Evolutionary conservation across 2,329 filamentous ascomycete species (phyloP).

Genomic region (Rutstroemia sp.): DNA sequence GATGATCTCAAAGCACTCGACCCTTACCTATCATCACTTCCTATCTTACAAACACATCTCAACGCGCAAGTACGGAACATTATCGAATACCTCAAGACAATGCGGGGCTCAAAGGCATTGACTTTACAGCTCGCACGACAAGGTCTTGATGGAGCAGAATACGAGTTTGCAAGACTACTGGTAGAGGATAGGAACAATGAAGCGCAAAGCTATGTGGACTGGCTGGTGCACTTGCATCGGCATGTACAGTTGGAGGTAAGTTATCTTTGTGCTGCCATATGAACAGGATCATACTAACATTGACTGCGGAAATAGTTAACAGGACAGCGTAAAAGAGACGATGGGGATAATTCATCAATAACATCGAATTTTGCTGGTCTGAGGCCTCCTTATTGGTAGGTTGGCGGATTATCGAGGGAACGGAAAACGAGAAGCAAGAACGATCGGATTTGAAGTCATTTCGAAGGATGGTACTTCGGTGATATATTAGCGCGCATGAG

Average conservation of each 20-base stretch:
- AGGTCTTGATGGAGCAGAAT: slow-evolving; percentile 89
- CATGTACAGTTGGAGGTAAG: slow-evolving; percentile 82
- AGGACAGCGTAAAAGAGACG: slow-evolving; percentile 65
- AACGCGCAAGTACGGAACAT: slow-evolving; percentile 95
- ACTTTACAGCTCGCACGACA: slow-evolving; percentile 87
- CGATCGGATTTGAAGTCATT: no score
- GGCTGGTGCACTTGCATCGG: slow-evolving; percentile 92
- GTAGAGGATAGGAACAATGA: slow-evolving; percentile 97
- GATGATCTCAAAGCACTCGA: slow-evolving; percentile 68
- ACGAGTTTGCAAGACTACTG: slow-evolving; percentile 85
- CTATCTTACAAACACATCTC: slow-evolving; percentile 81
- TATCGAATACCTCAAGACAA: slow-evolving; percentile 72
- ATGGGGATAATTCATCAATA: slow-evolving; percentile 39
- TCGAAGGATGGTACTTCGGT: no score
- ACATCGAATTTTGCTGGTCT: slow-evolving; percentile 51
- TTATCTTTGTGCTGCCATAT: slow-evolving; percentile 10
- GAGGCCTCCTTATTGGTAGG: slow-evolving; percentile 52
- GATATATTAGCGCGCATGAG: no score
- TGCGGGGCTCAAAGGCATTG: slow-evolving; percentile 79
- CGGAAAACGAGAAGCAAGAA: no score
- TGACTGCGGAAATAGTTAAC: slow-evolving; percentile 41
- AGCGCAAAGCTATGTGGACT: slow-evolving; percentile 96
- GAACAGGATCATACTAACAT: slow-evolving; percentile 2
- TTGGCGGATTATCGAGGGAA: no score
- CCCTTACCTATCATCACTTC: slow-evolving; percentile 71